Percentiles rank a stretch among this genome's conserved stretches.
phyloP scores from a whole-genome alignment of 148 eudicot species.

The Vaccinium corymbosum region DNA sequence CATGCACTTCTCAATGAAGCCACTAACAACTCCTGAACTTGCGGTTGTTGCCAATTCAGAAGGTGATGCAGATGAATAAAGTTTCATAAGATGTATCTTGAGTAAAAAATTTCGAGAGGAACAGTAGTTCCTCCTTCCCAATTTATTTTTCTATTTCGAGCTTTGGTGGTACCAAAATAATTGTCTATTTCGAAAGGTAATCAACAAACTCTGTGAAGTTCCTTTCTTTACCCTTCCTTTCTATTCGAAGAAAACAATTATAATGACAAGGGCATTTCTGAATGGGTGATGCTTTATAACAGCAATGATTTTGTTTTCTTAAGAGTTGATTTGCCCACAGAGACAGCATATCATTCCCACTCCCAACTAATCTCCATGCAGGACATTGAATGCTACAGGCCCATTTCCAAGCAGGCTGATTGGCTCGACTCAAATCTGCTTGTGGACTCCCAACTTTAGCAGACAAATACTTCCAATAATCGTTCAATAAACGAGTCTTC shows the following conservation, averaged over 20 bases:
- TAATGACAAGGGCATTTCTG: background rate
- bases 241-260: background rate
- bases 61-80: background rate
- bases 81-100: background rate
- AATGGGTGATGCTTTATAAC: background rate
- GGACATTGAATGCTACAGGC: background rate
- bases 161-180: background rate
- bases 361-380: background rate
- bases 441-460: background rate
- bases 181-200: background rate
- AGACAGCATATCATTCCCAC: background rate
- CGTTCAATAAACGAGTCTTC: background rate
- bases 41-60: background rate
- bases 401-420: background rate
- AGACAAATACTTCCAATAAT: background rate
- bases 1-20: no score
- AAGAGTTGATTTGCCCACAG: background rate
- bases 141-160: background rate
- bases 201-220: background rate
- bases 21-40: no score
- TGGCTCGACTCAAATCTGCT: background rate
- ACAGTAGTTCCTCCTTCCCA: background rate
- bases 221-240: background rate
- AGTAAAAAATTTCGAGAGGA: background rate
- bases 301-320: background rate